Percentiles rank a stretch among this genome's conserved stretches.
phyloP scores from a whole-genome alignment of 768 basidiomycete genomes.

The Russula sp. region DNA sequence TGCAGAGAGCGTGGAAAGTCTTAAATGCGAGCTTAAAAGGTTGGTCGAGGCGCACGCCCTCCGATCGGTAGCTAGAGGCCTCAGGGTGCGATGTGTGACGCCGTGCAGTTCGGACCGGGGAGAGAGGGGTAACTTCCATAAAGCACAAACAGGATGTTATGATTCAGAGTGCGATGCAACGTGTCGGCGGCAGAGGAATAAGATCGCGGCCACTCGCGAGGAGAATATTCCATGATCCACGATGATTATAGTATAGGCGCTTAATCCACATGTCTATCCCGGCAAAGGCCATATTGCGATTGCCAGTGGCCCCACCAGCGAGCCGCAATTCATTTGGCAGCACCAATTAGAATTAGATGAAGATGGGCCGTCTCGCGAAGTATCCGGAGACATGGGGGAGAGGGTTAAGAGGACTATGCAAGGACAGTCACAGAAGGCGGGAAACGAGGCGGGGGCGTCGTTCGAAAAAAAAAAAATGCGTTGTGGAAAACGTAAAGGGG shows the following conservation, averaged over 20 bases:
- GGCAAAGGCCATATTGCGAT: background rate
- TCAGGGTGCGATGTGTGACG: background rate
- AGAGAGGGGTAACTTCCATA: background rate
- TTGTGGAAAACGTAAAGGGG: too few species aligned
- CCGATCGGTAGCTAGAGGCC: background rate
- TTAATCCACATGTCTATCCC: background rate
- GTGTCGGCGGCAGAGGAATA: conserved; percentile 5
- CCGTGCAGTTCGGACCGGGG: background rate
- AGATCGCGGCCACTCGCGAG: background rate
- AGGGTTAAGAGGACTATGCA: background rate
- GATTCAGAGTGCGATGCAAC: conserved; percentile 16
- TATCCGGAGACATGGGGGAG: background rate
- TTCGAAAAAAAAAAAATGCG: background rate
- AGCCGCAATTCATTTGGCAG: background rate
- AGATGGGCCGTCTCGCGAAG: background rate
- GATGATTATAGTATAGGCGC: background rate
- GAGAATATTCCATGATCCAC: conserved; percentile 13
- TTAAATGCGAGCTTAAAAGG: conserved; percentile 2
- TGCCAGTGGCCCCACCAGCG: background rate
- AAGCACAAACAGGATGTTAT: conserved; percentile 5
- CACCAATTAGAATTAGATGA: background rate
- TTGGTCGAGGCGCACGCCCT: background rate
- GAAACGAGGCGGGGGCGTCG: background rate
- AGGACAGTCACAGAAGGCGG: background rate
- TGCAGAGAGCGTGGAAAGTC: background rate